phyloP scores from a whole-genome alignment of 768 basidiomycete species.

The Russula brevipes region DNA sequence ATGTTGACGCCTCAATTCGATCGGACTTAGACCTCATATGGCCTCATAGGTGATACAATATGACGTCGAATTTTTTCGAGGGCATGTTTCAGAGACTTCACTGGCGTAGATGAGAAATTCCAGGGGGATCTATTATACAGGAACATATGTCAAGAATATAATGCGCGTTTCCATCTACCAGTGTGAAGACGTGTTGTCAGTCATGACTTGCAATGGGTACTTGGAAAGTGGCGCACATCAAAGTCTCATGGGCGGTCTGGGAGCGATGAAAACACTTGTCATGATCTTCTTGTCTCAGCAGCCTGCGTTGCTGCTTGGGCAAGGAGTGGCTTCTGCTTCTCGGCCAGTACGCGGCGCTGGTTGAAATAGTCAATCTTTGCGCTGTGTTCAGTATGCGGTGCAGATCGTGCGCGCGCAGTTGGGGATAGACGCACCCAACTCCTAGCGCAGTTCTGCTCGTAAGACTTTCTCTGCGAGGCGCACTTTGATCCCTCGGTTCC shows the following conservation, averaged over 20 bases:
- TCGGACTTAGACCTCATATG: too few species aligned
- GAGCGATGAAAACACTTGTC: background rate
- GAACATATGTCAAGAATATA: conserved; percentile 1
- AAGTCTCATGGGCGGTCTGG: background rate
- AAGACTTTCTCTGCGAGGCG: conserved; percentile 47
- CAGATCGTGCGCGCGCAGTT: background rate
- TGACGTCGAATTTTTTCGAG: too few species aligned
- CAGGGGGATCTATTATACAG: conserved; percentile 8
- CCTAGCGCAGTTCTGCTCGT: conserved; percentile 73
- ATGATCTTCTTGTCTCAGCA: conserved; percentile 28
- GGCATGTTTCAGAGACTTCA: too few species aligned
- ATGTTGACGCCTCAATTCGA: too few species aligned
- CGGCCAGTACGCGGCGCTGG: conserved; percentile 77
- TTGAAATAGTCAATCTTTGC: conserved; percentile 91
- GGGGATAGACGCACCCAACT: conserved; percentile 68
- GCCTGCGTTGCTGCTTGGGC: conserved; percentile 42
- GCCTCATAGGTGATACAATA: too few species aligned
- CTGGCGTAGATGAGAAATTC: background rate
- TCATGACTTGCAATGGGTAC: background rate
- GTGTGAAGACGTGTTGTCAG: background rate
- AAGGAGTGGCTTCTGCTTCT: conserved; percentile 69
- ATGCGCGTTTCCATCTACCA: background rate
- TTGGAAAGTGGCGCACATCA: background rate
- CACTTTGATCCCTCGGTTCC: conserved; percentile 69
- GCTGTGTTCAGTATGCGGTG: background rate